phyloP scores from a whole-genome alignment of 2,329 filamentous ascomycete species.

The Pseudodiploospora longispora region DNA sequence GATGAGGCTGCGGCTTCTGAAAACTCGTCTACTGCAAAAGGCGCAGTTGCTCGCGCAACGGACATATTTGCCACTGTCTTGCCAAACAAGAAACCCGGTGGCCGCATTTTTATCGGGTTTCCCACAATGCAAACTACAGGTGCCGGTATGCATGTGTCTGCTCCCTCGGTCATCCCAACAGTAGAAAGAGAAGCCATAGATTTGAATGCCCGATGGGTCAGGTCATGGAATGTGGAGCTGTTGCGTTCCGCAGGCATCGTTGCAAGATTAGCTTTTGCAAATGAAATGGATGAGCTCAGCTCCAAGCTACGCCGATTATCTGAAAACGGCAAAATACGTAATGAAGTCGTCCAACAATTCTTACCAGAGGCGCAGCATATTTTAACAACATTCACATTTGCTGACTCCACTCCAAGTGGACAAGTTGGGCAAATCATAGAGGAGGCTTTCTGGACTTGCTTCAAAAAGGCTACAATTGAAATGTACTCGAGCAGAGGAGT shows the following conservation, averaged over 20 bases:
- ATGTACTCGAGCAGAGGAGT: slow-evolving; percentile 84
- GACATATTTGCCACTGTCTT: slow-evolving; percentile 88
- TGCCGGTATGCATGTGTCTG: slow-evolving; percentile 86
- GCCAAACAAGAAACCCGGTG: slow-evolving; percentile 71
- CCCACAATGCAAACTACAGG: slow-evolving; percentile 96
- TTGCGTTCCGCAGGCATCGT: slow-evolving; percentile 85
- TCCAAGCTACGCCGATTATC: slow-evolving; percentile 44
- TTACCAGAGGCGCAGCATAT: slow-evolving; percentile 76
- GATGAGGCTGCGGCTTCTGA: slow-evolving; percentile 67
- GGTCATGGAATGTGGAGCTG: slow-evolving; percentile 93
- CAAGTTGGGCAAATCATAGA: slow-evolving; percentile 82
- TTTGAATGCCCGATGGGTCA: slow-evolving; percentile 88
- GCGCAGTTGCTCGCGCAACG: slow-evolving; percentile 45
- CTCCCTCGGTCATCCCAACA: slow-evolving; percentile 91
- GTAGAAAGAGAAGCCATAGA: slow-evolving; percentile 97
- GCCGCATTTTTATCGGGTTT: slow-evolving; percentile 94
- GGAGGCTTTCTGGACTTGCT: slow-evolving; percentile 93
- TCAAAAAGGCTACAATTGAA: slow-evolving; percentile 73
- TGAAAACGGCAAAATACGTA: slow-evolving; percentile 45
- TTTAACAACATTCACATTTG: slow-evolving; percentile 79
- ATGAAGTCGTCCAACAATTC: slow-evolving; percentile 56
- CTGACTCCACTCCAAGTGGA: slow-evolving; percentile 80
- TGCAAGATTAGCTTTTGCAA: slow-evolving; percentile 76
- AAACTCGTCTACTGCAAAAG: slow-evolving; percentile 31
- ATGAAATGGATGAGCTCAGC: slow-evolving; percentile 75